Evolutionary conservation across 441 rosid genomes (phyloP).

Genomic region (Pelargonium citronellum): DNA sequence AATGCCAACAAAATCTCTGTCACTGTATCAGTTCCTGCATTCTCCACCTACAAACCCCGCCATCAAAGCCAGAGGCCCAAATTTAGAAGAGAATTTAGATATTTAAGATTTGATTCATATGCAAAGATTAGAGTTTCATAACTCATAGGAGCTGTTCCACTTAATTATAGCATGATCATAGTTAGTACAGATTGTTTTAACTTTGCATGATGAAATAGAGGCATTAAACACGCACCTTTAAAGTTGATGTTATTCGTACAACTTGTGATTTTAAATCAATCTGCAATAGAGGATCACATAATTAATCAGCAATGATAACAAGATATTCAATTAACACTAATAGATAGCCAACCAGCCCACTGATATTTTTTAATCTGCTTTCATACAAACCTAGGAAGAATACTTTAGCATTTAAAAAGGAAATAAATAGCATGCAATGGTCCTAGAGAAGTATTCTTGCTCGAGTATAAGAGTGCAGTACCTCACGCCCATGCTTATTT

Average conservation of each 20-base stretch:
- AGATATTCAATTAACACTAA: background rate
- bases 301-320: background rate
- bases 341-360: background rate
- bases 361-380: background rate
- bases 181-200: background rate
- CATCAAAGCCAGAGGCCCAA: conserved; percentile 3
- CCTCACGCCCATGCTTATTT: background rate
- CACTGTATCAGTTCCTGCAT: conserved; percentile 52
- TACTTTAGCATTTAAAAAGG: background rate
- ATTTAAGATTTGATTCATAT: background rate
- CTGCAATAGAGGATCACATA: conserved; percentile 35
- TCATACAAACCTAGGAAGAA: background rate
- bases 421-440: background rate
- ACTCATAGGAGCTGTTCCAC: background rate
- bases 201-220: background rate
- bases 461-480: background rate
- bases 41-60: conserved; percentile 49
- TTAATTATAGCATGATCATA: background rate
- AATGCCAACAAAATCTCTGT: conserved; percentile 63
- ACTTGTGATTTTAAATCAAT: conserved; percentile 78
- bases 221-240: conserved; percentile 47
- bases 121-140: background rate
- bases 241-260: conserved; percentile 55
- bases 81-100: background rate
- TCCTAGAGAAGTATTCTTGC: background rate